Percentiles rank a stretch among this genome's conserved stretches.
phyloP scores from a whole-genome alignment of 2,329 filamentous ascomycete genomes.

The Metarhizium album region DNA sequence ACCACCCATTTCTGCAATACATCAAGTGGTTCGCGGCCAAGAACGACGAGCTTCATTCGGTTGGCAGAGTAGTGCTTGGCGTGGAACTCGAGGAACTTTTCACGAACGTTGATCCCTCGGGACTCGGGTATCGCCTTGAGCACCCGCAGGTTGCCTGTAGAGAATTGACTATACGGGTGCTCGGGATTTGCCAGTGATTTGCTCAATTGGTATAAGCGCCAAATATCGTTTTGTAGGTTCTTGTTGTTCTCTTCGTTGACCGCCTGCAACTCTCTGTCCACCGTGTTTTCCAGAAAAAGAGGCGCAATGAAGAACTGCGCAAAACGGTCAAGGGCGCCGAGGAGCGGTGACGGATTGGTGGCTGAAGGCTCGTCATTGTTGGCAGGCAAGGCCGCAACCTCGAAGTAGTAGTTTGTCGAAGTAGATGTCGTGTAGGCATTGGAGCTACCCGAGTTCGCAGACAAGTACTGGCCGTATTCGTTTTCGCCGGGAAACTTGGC shows the following conservation, averaged over 20 bases:
- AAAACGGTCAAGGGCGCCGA: conserved; percentile 80
- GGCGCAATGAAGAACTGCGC: conserved; percentile 89
- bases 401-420: conserved; percentile 97
- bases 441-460: conserved; percentile 78
- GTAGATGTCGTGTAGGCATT: conserved; percentile 92
- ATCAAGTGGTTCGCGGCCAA: conserved; percentile 74
- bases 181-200: conserved; percentile 80
- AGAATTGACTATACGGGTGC: conserved; percentile 86
- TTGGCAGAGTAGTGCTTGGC: conserved; percentile 86
- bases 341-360: conserved; percentile 49
- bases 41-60: conserved; percentile 80
- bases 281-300: conserved; percentile 70
- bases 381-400: conserved; percentile 71
- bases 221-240: conserved; percentile 83
- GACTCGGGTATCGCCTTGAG: conserved; percentile 74
- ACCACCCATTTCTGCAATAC: conserved; percentile 74
- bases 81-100: conserved; percentile 90
- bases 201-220: conserved; percentile 78
- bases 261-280: conserved; percentile 78
- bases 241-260: conserved; percentile 98
- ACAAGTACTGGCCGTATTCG: conserved; percentile 88
- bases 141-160: conserved; percentile 78
- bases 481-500: conserved; percentile 96
- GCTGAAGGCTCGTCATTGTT: conserved; percentile 46
- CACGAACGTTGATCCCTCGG: conserved; percentile 70